Evolutionary conservation across 148 eudicot species (phyloP).

Genomic region (Vaccinium corymbosum): DNA sequence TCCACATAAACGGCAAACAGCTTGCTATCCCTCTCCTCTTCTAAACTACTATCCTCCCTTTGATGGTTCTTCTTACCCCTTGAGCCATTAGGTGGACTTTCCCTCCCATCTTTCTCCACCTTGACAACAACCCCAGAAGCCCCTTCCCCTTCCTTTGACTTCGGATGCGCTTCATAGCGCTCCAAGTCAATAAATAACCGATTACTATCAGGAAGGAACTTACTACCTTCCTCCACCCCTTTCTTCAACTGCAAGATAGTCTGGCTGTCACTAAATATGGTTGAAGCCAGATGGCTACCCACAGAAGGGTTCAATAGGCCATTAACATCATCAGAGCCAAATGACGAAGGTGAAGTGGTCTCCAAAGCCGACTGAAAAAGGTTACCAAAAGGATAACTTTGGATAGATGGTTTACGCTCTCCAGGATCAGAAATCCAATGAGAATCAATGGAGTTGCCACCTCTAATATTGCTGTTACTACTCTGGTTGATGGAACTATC

Average conservation of each 20-base stretch:
- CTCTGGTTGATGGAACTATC: slow-evolving; percentile 34
- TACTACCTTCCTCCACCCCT: slow-evolving; percentile 58
- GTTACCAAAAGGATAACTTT: slow-evolving; percentile 22
- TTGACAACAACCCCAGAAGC: slow-evolving; percentile 21
- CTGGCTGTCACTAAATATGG: slow-evolving; percentile 30
- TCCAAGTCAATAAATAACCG: slow-evolving; percentile 31
- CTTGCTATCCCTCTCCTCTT: slow-evolving; percentile 44
- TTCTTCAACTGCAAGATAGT: slow-evolving; percentile 47
- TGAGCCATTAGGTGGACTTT: slow-evolving; percentile 22
- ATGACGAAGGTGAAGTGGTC: slow-evolving; percentile 25
- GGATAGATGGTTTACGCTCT: slow-evolving; percentile 30
- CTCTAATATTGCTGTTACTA: slow-evolving; percentile 34
- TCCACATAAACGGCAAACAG: slow-evolving; percentile 36
- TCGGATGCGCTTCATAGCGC: slow-evolving; percentile 27
- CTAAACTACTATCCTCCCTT: slow-evolving; percentile 35
- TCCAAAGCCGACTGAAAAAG: slow-evolving; percentile 20
- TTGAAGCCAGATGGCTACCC: slow-evolving; percentile 21
- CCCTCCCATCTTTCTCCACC: slow-evolving; percentile 31
- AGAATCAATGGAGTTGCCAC: slow-evolving; percentile 33
- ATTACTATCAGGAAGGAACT: slow-evolving; percentile 36
- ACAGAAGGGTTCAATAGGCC: slow-evolving; percentile 15
- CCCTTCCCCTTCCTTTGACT: slow-evolving; percentile 14
- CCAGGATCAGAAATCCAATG: slow-evolving; percentile 33
- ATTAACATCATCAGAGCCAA: slow-evolving; percentile 21
- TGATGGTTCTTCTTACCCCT: slow-evolving; percentile 49